Evolutionary conservation across 1,284 basidiomycete genomes (phyloP).

Genomic region (Mycena citricolor): DNA sequence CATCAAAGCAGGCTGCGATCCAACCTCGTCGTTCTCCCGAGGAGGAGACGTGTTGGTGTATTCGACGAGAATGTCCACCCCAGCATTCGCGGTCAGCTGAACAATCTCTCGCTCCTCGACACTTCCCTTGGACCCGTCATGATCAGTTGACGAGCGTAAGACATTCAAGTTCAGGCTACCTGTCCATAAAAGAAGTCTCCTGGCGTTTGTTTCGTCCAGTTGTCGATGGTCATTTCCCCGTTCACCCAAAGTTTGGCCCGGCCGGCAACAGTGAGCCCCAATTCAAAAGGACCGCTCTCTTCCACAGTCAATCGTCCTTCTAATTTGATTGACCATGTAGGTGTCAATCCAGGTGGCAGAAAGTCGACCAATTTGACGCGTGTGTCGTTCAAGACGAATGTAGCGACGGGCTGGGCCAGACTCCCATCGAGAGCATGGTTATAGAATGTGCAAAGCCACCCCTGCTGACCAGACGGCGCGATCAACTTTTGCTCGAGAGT

Average conservation of each 20-base stretch:
- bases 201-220: constrained; percentile 66
- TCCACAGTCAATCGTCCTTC: constrained; percentile 44
- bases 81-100: constrained; percentile 42
- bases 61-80: constrained; percentile 54
- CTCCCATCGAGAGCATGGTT: constrained; percentile 49
- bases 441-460: constrained; percentile 66
- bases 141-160: not conserved
- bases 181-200: constrained; percentile 70
- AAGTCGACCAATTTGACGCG: constrained; percentile 68
- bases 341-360: constrained; percentile 48
- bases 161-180: constrained; percentile 26
- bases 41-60: constrained; percentile 63
- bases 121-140: constrained; percentile 45
- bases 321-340: constrained; percentile 53
- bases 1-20: constrained; percentile 64
- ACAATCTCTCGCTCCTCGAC: constrained; percentile 57
- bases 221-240: constrained; percentile 61
- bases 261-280: constrained; percentile 58
- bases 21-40: constrained; percentile 40
- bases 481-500: constrained; percentile 56
- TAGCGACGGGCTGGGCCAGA: constrained; percentile 42
- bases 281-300: constrained; percentile 45
- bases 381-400: constrained; percentile 55
- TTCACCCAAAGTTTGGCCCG: constrained; percentile 66
- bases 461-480: constrained; percentile 49